Base-by-base conservation (phyloP, 2,329 filamentous ascomycete genomes). In the Basipetospora sp. region DNA sequence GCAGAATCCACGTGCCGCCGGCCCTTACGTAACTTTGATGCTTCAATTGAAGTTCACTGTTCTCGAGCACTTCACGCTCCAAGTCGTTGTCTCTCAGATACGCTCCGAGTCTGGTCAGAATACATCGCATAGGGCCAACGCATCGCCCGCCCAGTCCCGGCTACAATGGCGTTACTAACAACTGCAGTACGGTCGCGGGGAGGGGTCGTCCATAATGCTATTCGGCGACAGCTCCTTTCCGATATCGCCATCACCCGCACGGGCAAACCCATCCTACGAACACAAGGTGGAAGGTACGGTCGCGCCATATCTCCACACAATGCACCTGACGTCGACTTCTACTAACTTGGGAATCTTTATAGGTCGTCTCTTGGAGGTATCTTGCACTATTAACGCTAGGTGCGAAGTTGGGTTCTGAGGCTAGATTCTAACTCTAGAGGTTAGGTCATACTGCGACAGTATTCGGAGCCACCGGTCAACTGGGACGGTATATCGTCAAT, bases 401-500 rank as follows among this genome's bases (percentile, higher is more conserved):
- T n/a, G n/a, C n/a, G n/a, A n/a, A n/a, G n/a, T n/a, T n/a, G n/a
- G n/a, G n/a, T n/a, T n/a, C n/a, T n/a, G n/a, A n/a, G n/a, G n/a
- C n/a, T n/a, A n/a, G n/a, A 41, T 42, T 43, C 42, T 36, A 38
- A 42, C 35, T n/a, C 20, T 3, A 18, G 11, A 10, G 6, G n/a
- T 10, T 60, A 85, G 88, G 88, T 48, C 86, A 96, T 64, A 94
- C 87, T 45, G 88, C 83, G 44, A 98, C 90, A 42, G 88, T 98
- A 52, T 98, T 98, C 63, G 90, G 90, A 62, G 90, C 90, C 53
- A 94, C 87, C 44, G 90, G 90, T 46, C 88, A 93, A 59, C 67
- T 98, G 40, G 90, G 90, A 55, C 78, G 90, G 56, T 98, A 98
- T 60, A 93, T 98, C 55, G 90, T 98, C 55, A 94, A 94, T 65